These are phyloP conservation scores for Bruguiera gymnorhiza DNA, from an alignment of 345 rosid genomes.

Conservation along the genomic window DNA sequence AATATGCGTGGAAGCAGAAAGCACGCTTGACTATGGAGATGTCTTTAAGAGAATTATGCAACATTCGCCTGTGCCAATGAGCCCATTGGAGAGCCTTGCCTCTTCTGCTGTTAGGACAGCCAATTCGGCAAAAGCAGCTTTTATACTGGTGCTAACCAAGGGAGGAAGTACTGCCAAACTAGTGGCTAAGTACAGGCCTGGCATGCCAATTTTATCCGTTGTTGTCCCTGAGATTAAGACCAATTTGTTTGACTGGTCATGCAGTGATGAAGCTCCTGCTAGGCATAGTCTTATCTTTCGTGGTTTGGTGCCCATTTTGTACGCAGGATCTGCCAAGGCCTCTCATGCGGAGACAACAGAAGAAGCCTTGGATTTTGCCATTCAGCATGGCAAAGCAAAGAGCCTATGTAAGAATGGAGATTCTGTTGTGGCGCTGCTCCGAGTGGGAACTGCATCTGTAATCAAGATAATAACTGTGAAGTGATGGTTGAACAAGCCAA, in stretches of 20 bases:
- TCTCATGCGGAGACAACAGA: conserved; percentile 87
- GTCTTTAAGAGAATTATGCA: conserved; percentile 80
- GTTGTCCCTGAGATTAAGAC: conserved; percentile 90
- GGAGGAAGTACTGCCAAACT: conserved; percentile 96
- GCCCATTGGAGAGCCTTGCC: conserved; percentile 87
- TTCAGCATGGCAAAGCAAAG: conserved; percentile 59
- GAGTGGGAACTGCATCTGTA: conserved; percentile 80
- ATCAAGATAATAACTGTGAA: conserved; percentile 90
- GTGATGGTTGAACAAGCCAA: conserved; percentile 9
- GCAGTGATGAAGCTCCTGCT: conserved; percentile 85
- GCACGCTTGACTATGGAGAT: conserved; percentile 79
- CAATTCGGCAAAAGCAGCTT: conserved; percentile 72
- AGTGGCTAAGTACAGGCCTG: conserved; percentile 96
- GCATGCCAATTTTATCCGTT: conserved; percentile 78
- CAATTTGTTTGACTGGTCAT: conserved; percentile 87
- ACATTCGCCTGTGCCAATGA: conserved; percentile 91
- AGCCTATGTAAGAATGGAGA: conserved; percentile 78
- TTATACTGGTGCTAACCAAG: conserved; percentile 82
- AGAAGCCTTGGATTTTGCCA: conserved; percentile 81
- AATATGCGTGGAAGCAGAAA: conserved; percentile 89
- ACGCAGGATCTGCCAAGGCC: conserved; percentile 89
- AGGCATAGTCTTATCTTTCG: conserved; percentile 89
- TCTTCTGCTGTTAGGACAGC: conserved; percentile 93
- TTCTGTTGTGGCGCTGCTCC: conserved; percentile 86
- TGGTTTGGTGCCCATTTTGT: conserved; percentile 76